Conservation (phyloP, 345 rosid genomes). For the Citrus inodora region DNA sequence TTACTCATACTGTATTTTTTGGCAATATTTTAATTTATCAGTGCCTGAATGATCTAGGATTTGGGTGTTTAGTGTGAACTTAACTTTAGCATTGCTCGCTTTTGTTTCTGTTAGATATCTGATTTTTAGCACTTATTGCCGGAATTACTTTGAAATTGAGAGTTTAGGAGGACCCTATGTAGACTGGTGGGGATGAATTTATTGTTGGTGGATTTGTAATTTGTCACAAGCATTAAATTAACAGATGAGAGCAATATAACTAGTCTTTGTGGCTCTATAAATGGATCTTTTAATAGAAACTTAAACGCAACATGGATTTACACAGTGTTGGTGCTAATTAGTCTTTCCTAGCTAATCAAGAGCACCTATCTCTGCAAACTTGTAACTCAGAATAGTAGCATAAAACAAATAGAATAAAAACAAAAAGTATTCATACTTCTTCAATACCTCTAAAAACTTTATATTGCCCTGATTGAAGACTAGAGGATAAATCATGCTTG, state of each 20-base stretch:
- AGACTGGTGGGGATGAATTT: conserved; percentile 2
- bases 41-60: background rate
- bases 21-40: background rate
- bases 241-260: background rate
- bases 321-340: background rate
- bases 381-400: background rate
- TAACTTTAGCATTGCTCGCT: background rate
- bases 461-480: background rate
- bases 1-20: background rate
- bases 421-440: background rate
- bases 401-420: background rate
- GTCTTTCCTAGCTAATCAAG: background rate
- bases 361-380: background rate
- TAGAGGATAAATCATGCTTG: background rate
- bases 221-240: background rate
- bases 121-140: background rate
- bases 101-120: background rate
- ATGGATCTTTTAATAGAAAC: background rate
- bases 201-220: background rate
- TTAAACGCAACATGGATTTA: background rate
- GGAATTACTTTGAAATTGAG: background rate
- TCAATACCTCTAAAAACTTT: background rate
- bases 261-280: background rate
- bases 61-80: background rate
- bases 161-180: background rate